Conservation (phyloP, 495 filamentous ascomycete species). For the Lasiosphaeris hirsuta region DNA sequence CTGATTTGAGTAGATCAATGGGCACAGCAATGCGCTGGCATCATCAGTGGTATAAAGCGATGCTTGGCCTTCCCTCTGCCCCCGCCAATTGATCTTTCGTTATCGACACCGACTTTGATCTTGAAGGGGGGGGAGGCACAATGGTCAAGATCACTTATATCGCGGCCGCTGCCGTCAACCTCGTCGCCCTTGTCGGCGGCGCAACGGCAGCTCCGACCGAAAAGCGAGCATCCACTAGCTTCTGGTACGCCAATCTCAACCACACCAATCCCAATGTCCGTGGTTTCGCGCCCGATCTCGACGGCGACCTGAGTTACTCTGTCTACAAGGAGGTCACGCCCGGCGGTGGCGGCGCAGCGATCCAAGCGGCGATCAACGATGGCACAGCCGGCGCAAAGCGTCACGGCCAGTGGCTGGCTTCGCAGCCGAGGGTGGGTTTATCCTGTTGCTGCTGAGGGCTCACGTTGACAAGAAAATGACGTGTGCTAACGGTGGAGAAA, state of each 20-base stretch:
- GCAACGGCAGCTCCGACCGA: neutral
- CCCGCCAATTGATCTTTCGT: too few relatives aligned
- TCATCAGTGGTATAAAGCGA: too few relatives aligned
- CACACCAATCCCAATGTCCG: constrained; percentile 22
- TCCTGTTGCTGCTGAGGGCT: too few relatives aligned
- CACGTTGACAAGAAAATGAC: too few relatives aligned
- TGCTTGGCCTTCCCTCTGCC: too few relatives aligned
- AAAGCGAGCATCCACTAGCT: neutral
- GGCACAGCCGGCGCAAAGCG: constrained; percentile 27
- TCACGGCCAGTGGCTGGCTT: constrained; percentile 30
- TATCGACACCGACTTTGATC: too few relatives aligned
- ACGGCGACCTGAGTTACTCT: constrained; percentile 27
- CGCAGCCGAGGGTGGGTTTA: constrained; percentile 23
- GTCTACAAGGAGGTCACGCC: constrained; percentile 28
- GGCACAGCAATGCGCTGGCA: too few relatives aligned
- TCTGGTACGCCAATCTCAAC: constrained; percentile 15
- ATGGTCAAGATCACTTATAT: too few relatives aligned
- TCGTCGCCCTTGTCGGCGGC: constrained; percentile 38
- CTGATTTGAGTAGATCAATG: too few relatives aligned
- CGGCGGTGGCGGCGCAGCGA: constrained; percentile 18
- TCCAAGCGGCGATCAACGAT: constrained; percentile 27
- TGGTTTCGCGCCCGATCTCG: constrained; percentile 32
- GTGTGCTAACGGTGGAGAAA: neutral
- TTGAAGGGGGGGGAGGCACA: too few relatives aligned
- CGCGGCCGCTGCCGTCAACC: constrained; percentile 48